A percentile compares a stretch with the other conserved stretches of the same genome.
Conservation (phyloP, 257 asterid genomes). For the Solanum pimpinellifolium region DNA sequence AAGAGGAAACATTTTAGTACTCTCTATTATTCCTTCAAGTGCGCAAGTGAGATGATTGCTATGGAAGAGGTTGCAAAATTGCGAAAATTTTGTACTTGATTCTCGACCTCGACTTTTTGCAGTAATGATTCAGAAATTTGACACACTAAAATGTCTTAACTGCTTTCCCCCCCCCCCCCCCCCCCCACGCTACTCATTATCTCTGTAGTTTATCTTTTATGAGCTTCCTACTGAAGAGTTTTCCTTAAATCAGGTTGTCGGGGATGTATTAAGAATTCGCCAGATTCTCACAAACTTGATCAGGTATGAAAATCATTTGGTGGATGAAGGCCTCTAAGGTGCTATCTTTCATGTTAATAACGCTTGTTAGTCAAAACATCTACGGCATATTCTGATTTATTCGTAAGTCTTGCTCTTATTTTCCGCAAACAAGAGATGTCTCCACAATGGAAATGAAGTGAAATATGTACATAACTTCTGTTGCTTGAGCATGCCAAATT, state of each 20-base stretch:
- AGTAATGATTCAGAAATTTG: background rate
- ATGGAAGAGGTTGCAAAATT: background rate
- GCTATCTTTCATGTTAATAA: background rate
- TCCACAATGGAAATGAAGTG: background rate
- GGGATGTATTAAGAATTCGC: constrained; percentile 87
- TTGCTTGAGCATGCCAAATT: background rate
- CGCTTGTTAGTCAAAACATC: background rate
- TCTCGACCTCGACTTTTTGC: background rate
- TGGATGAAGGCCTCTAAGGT: background rate
- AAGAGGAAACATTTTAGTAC: background rate
- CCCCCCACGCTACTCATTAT: background rate
- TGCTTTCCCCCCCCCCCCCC: background rate
- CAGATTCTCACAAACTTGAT: constrained; percentile 86
- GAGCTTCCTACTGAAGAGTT: background rate
- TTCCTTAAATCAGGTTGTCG: constrained; percentile 47
- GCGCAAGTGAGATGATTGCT: background rate
- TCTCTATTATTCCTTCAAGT: background rate
- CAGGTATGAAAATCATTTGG: constrained; percentile 33
- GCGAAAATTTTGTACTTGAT: background rate
- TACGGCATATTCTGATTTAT: background rate
- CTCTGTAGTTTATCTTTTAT: background rate
- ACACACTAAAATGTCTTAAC: background rate
- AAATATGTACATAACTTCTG: background rate
- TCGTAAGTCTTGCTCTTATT: background rate
- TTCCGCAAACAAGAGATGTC: background rate